Base-by-base conservation (phyloP, 1,284 basidiomycete species). In the Ustilago tritici region DNA sequence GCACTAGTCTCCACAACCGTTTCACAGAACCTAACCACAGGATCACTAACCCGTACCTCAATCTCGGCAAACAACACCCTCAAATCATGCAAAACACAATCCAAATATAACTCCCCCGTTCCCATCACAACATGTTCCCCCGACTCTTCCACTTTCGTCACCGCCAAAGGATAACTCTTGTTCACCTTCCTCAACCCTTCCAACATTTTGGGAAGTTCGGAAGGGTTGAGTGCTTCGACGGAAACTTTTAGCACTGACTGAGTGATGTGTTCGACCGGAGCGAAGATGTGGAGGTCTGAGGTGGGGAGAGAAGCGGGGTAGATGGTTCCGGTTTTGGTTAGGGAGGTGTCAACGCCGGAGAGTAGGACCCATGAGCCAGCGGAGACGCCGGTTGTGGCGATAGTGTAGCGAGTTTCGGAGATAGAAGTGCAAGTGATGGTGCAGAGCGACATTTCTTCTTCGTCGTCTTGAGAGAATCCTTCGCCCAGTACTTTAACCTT, bases 31-130 rank as follows among this genome's bases (percentile, higher is more conserved):
- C 95, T 94, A 32, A 95, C 97, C 35, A 98, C 95, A 1, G 97
- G 97, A 88, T 99, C 97, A 36, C 95, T 98, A 15, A 99, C 95
- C 88, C 99, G 98, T 89, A 99, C 98, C 89, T 99, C 97, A 80
- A 99, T 98, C 88, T 99, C 97, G 53, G 93, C 91, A 88, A 97
- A 99, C 74, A 99, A 86, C 73, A 91, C 91, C 70, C 97, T 90
- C 74, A 99, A 88, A 87, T 99, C 97, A 85, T 99, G 95, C 91
- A 99, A 91, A 52, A 98, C 93, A 78, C 93, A 97, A 86, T 99
- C 97, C 82, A 99, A 89, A 87, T 97, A 98, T 56, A 99, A 88
- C 87, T 99, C 97, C 61, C 97, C 97, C 0, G 97, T 98, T 54
- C 97, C 97, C 74, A 99, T 91, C 61, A 99, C 88, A 65, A 99